Evolutionary conservation across 495 filamentous ascomycete genomes (phyloP), one percentile per base, ranked within the genome.

Genomic region (Clohesyomyces aquaticus): DNA sequence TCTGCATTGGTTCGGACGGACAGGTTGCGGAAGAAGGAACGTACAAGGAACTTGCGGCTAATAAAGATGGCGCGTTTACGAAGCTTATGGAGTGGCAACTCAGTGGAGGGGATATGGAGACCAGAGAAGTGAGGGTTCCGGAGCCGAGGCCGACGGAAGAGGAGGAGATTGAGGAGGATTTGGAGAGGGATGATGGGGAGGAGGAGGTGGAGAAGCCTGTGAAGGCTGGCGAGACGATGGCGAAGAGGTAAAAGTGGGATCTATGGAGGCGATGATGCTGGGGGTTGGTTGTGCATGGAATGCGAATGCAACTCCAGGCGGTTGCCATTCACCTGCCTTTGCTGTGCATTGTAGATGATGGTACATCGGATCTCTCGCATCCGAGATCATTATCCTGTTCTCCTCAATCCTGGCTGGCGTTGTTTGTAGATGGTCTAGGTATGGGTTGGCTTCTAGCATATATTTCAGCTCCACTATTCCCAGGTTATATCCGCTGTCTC

Each of bases 11-110:
- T 14, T 82, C 80, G 55, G 87, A 97, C 62, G 94, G 94, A 27
- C 88, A 80, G 32, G 93, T 98, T 19, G 94, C 95, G 4, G 92
- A 98, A 76, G 85, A 88, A 55, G 94, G 94, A 48, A 87, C 85
- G 35, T 98, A 94, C 72, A 77, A 83, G 14, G 85, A 91, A 59
- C 80, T 98, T 25, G 89, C 86, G 66, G 76, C 80, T 19, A 85
- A 88, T 38, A 81, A 80, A 3, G 77, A 88, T 23, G 93, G 93
- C 41, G 90, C 92, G 6, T 98, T 98, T 72, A 92, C 85, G 27
- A 91, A 89, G 76, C 79, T 98, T 50, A 98, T 98, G 94, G 92
- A 98, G 74, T 98, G 95, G 95, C 94, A 98, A 77, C 89, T 98
- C 83, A 93, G 83, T 65, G 95, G 92, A 14, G 87, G 63, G 54